Conservation (phyloP, 306 rosid species). For the Sicyos edulis region DNA sequence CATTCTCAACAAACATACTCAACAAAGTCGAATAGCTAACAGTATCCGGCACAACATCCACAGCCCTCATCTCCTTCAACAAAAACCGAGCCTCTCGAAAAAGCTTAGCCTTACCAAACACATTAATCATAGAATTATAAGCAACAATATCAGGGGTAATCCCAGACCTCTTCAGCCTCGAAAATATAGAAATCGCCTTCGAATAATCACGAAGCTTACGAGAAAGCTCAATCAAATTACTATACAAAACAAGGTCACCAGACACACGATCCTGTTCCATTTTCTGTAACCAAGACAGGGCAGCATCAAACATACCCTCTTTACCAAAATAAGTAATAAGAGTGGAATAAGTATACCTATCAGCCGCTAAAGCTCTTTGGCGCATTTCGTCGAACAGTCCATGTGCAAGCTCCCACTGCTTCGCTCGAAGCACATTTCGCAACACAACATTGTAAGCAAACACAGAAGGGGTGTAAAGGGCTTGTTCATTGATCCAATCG, state of each 20-base stretch:
- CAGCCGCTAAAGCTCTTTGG: constrained; percentile 67
- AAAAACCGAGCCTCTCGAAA: constrained; percentile 71
- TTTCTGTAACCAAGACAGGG: constrained; percentile 81
- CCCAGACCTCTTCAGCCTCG: constrained; percentile 46
- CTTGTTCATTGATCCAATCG: constrained; percentile 84
- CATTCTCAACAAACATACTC: constrained; percentile 59
- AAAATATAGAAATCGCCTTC: constrained; percentile 76
- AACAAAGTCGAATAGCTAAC: constrained; percentile 73
- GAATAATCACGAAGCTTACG: constrained; percentile 69
- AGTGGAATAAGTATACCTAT: constrained; percentile 83
- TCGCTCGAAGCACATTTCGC: constrained; percentile 75
- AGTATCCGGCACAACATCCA: constrained; percentile 53
- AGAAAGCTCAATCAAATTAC: constrained; percentile 82
- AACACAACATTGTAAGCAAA: constrained; percentile 75
- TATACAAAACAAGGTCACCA: constrained; percentile 80
- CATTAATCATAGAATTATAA: constrained; percentile 76
- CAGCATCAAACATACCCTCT: constrained; percentile 71
- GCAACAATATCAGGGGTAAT: constrained; percentile 72
- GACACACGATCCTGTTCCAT: constrained; percentile 82
- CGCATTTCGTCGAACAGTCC: constrained; percentile 99
- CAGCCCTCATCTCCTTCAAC: constrained; percentile 66
- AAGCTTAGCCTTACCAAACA: constrained; percentile 82
- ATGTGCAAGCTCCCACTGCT: constrained; percentile 69
- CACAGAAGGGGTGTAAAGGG: constrained; percentile 65
- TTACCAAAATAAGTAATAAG: constrained; percentile 76